Evolutionary conservation across 306 rosid genomes (phyloP), one percentile per base, ranked within the genome.

Genomic region (Gillenia trifoliata): DNA sequence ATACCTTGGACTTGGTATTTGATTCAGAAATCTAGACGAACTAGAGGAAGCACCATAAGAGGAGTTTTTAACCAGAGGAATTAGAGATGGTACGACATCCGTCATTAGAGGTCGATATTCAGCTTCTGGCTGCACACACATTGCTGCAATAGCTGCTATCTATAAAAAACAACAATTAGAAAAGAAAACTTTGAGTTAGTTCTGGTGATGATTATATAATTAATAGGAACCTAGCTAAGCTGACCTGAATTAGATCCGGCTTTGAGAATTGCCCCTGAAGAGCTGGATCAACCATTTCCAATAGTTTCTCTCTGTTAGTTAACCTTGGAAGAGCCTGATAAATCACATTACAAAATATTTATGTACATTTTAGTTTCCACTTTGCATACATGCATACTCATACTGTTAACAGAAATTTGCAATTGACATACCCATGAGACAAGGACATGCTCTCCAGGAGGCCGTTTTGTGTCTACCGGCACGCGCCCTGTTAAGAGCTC

Each of bases 81-180:
- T 67, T 36, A 95, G 83, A 38, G 99, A 95, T 71, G 91, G 99
- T 34, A 92, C 96, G 25, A 95, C 98, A 65, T 95, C 99, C 6
- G 92, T 88, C 97, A 92, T 92, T 30, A 95, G 78, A 10, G 99
- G 99, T 69, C 99, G 83, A 81, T 92, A 95, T 61, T 87, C 98
- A 70, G 98, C 96, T 89, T 95, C 98, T 70, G 98, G 92, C 82
- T 92, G 99, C 82, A 92, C 91, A 75, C 99, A 95, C 98, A 92
- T 86, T 56, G 99, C 99, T 76, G 99, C 99, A 67, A 95, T 89
- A 33, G 99, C 98, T 12, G 98, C 99, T 71, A 90, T 68, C 98
- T 95, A 76, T 16, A 75, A 16, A 16, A 28, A 74, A 66, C 33
- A 22, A 30, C 8, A 30, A 64, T 45, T 5, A 31, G 59, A 71